These are phyloP conservation scores for Tricholoma matsutake DNA, from an alignment of 768 basidiomycete species.

Conservation along the genomic window DNA sequence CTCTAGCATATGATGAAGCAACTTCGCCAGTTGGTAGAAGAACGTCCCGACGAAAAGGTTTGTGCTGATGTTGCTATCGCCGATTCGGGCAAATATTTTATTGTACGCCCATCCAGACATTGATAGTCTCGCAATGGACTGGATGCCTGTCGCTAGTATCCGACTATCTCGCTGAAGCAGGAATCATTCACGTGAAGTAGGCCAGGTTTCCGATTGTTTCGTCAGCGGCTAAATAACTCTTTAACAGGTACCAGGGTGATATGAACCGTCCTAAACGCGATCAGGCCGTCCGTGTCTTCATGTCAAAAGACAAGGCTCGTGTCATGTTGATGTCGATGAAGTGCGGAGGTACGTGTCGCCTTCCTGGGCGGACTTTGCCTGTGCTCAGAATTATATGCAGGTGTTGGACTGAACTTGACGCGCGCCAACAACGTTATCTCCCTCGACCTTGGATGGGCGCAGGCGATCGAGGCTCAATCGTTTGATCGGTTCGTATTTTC, in stretches of 20 bases:
- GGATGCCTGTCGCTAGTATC: slow-evolving; percentile 61
- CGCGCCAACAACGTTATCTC: slow-evolving; percentile 64
- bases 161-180: slow-evolving; percentile 51
- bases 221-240: not conserved
- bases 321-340: slow-evolving; percentile 65
- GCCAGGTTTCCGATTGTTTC: slow-evolving; percentile 8
- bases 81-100: not conserved
- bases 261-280: slow-evolving; percentile 55
- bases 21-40: slow-evolving; percentile 40
- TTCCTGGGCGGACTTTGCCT: not conserved
- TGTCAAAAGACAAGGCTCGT: slow-evolving; percentile 53
- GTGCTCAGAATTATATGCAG: slow-evolving; percentile 16
- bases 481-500: slow-evolving; percentile 41
- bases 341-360: slow-evolving; percentile 46
- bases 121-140: slow-evolving; percentile 75
- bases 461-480: slow-evolving; percentile 59
- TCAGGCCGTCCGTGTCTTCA: slow-evolving; percentile 54
- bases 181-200: slow-evolving; percentile 54
- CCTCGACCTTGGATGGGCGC: slow-evolving; percentile 62
- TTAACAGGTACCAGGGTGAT: slow-evolving; percentile 52
- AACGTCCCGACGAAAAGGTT: slow-evolving; percentile 61
- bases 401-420: slow-evolving; percentile 56
- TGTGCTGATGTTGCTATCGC: slow-evolving; percentile 3
- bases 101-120: slow-evolving; percentile 33
- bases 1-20: slow-evolving; percentile 59